A percentile compares a stretch with the other conserved stretches of the same genome.
phyloP scores from a whole-genome alignment of 1,139 yeast species.

The Kodamaea ohmeri region DNA sequence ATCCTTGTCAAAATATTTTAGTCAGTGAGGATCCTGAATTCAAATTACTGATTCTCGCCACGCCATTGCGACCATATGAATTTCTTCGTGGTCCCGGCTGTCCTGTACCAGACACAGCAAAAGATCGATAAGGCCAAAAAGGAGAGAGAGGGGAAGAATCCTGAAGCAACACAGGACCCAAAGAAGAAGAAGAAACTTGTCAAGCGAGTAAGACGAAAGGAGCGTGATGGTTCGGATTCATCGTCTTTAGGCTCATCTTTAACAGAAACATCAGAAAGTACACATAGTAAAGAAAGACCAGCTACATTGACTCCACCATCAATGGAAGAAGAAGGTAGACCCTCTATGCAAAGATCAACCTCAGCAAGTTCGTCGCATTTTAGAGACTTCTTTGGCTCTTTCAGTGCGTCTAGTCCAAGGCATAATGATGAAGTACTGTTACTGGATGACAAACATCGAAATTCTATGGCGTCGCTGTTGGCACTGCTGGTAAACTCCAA shows the following conservation, averaged over 20 bases:
- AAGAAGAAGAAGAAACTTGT: slow-evolving; percentile 16
- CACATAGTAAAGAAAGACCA: background rate
- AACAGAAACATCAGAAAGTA: slow-evolving; percentile 4
- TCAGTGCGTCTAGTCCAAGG: background rate
- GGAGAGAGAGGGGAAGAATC: slow-evolving; percentile 9
- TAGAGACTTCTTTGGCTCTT: background rate
- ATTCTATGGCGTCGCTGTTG: slow-evolving; percentile 11
- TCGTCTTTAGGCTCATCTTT: slow-evolving; percentile 7
- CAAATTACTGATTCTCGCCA: too few relatives aligned
- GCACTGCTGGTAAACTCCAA: slow-evolving; percentile 11
- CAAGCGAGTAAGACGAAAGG: slow-evolving; percentile 8
- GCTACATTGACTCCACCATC: slow-evolving; percentile 2
- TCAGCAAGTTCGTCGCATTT: background rate
- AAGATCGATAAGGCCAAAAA: slow-evolving; percentile 16
- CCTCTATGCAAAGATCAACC: background rate
- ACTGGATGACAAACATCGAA: slow-evolving; percentile 5
- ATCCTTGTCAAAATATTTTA: too few relatives aligned
- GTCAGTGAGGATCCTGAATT: too few relatives aligned
- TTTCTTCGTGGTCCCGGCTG: slow-evolving; percentile 19
- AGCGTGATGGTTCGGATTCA: slow-evolving; percentile 6
- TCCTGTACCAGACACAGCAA: slow-evolving; percentile 20
- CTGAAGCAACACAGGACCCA: slow-evolving; percentile 9
- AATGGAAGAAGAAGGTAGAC: slow-evolving; percentile 1
- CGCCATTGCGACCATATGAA: too few relatives aligned
- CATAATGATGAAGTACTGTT: background rate